Evolutionary conservation across 2,329 filamentous ascomycete species (phyloP), one percentile per base, ranked within the genome.

Genomic region (Fusarium lyarnte): DNA sequence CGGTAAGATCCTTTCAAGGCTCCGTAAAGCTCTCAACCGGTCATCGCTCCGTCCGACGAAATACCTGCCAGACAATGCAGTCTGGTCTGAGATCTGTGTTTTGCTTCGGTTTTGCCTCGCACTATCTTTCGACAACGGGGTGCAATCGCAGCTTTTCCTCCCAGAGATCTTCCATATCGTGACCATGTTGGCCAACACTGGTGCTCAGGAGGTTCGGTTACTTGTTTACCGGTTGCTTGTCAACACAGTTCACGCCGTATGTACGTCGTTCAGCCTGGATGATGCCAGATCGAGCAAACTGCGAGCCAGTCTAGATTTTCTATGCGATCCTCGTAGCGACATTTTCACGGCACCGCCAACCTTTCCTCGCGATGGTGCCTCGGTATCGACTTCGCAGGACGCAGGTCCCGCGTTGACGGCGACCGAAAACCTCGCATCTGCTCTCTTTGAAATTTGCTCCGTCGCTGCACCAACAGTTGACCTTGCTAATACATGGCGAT

Each of bases 131-230:
- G 89, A 92, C 78, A 90, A 87, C 70, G 88, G 90, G 27, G 86
- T 91, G 19, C 91, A 93, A 78, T 87, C 90, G 8, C 90, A 92
- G 78, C 83, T 92, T 47, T 93, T 89, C 73, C 81, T 93, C 10
- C 90, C 91, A 0, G 91, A 93, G 77, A 85, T 93, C 49, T 92
- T 92, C 77, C 91, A 93, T 79, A 85, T 92, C 53, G 89, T 92
- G 65, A 92, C 91, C 1, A 92, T 93, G 89, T 84, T 92, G 31
- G 88, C 89, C 39, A 92, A 92, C 74, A 92, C 88, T 3, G 91
- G 91, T 11, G 80, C 85, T 16, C 81, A 85, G 14, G 87, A 89
- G 16, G 83, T 91, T 11, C 86, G 90, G 52, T 79, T 87, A 12
- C 82, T 89, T 25, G 89, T 92, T 6, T 90, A 92, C 77, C 86